Conservation (phyloP, 352 stramenopile species). For the Phytophthora ohioensis region DNA sequence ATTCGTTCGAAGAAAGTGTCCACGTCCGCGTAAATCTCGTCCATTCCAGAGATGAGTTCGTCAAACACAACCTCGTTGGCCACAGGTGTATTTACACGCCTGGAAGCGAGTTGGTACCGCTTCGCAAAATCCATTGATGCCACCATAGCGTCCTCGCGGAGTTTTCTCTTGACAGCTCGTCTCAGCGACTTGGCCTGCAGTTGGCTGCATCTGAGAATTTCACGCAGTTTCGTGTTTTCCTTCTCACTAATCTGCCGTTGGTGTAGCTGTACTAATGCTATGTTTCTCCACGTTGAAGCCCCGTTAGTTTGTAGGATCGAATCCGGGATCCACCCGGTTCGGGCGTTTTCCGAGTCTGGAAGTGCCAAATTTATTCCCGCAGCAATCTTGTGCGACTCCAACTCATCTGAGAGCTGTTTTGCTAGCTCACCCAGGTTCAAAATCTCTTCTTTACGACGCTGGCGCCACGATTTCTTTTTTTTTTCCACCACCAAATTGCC, state of each 20-base stretch:
- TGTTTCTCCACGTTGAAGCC: too few species aligned
- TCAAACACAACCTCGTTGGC: background rate
- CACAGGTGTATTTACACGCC: background rate
- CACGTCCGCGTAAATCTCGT: background rate
- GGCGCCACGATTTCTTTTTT: background rate
- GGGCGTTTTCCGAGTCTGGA: too few species aligned
- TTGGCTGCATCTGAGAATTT: background rate
- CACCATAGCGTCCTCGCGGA: background rate
- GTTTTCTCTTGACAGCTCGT: background rate
- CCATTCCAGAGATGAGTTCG: background rate
- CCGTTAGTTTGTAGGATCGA: too few species aligned
- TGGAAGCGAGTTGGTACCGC: background rate
- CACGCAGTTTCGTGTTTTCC: background rate
- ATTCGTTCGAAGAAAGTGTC: background rate
- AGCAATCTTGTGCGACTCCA: background rate
- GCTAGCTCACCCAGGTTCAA: background rate
- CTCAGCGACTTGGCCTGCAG: background rate
- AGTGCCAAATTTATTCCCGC: background rate
- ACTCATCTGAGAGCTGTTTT: background rate
- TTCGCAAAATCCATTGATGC: background rate
- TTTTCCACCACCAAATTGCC: background rate
- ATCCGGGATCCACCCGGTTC: too few species aligned
- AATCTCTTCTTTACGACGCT: slow-evolving; percentile 2
- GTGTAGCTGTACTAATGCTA: background rate
- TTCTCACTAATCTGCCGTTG: background rate